Evolutionary conservation across 352 stramenopile species (phyloP).

Genomic region (Phytophthora cryptogea): DNA sequence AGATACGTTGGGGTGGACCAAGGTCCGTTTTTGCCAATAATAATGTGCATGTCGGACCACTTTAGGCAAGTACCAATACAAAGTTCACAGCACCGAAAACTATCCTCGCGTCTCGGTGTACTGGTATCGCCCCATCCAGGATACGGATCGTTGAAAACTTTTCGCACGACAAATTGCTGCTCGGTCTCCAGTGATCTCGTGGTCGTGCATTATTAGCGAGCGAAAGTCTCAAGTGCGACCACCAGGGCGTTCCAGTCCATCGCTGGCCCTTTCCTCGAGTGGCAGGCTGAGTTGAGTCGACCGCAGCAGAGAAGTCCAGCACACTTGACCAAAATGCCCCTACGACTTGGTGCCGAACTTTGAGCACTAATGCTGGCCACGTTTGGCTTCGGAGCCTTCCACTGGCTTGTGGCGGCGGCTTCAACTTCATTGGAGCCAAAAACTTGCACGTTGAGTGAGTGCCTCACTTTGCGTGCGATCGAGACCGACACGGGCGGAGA

Average conservation of each 20-base stretch:
- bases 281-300: conserved; percentile 30
- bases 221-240: conserved; percentile 25
- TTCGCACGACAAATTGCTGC: conserved; percentile 2
- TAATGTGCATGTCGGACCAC: too few species aligned
- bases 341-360: conserved; percentile 20
- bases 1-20: neutral
- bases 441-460: conserved; percentile 11
- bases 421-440: conserved; percentile 13
- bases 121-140: neutral
- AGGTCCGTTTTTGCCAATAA: neutral
- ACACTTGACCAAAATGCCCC: conserved; percentile 31
- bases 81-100: neutral
- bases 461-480: conserved; percentile 4
- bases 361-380: conserved; percentile 33
- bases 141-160: conserved; percentile 4
- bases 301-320: conserved; percentile 32
- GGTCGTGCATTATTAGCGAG: neutral
- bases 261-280: conserved; percentile 25
- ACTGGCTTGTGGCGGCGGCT: conserved; percentile 22
- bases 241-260: conserved; percentile 9
- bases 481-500: neutral
- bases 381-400: conserved; percentile 12
- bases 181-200: conserved; percentile 5
- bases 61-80: neutral
- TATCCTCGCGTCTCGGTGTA: neutral